These are phyloP conservation scores for Aspergillus sp. DNA, from an alignment of 2,329 filamentous ascomycete genomes.

Conservation along the genomic window DNA sequence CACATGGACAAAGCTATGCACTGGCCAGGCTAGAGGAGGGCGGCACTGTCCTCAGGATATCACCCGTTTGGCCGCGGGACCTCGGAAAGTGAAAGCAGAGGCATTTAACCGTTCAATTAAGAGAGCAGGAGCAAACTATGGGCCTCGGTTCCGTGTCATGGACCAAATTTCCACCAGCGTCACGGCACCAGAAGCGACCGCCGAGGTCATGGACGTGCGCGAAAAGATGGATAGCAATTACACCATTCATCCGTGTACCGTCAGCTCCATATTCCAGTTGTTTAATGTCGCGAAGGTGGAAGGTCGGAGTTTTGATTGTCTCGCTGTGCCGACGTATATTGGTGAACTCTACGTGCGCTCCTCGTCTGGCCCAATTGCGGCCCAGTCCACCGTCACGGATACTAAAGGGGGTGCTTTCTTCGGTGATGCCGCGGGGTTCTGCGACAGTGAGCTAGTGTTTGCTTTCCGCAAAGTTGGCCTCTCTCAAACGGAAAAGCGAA, in stretches of 20 bases:
- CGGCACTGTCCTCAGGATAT: not conserved
- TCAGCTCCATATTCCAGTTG: constrained; percentile 24
- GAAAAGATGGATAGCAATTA: constrained; percentile 14
- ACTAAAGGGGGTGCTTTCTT: not conserved
- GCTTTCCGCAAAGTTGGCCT: not conserved
- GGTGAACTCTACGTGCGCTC: constrained; percentile 16
- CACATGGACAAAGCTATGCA: constrained; percentile 26
- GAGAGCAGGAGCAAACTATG: constrained; percentile 15
- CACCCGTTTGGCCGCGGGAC: not conserved
- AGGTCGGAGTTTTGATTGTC: constrained; percentile 15
- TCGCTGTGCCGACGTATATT: constrained; percentile 22
- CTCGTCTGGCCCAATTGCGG: not conserved
- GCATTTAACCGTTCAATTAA: constrained; percentile 14
- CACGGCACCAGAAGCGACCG: not conserved
- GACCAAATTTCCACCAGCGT: not conserved
- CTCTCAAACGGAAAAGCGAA: not conserved
- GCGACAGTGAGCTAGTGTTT: not conserved
- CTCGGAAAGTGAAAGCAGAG: not conserved
- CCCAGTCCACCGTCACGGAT: not conserved
- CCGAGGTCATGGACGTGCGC: not conserved
- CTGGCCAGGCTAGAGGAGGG: constrained; percentile 22
- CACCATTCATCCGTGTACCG: constrained; percentile 22
- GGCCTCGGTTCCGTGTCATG: constrained; percentile 15
- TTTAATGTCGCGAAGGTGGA: constrained; percentile 21
- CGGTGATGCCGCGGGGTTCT: not conserved